Conservation (phyloP, 2,329 filamentous ascomycete species). For the Trichoderma sp. region DNA sequence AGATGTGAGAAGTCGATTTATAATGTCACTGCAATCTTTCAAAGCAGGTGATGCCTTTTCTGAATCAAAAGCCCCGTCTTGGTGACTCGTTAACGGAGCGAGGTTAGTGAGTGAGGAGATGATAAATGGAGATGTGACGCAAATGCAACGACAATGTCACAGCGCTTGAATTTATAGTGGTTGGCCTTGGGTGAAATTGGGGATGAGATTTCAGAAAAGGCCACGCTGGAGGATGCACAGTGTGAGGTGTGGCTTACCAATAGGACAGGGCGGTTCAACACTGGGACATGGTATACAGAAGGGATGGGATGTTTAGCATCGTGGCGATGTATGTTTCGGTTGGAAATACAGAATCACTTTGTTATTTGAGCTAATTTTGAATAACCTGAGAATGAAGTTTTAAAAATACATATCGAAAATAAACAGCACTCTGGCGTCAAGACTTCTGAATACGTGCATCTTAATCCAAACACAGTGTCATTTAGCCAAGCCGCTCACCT, state of each 20-base stretch:
- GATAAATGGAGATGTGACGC: not conserved
- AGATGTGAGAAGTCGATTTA: not conserved
- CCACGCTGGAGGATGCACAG: slow-evolving; percentile 36
- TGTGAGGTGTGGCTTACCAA: slow-evolving; percentile 19
- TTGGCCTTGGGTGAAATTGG: not conserved
- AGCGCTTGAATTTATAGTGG: slow-evolving; percentile 12
- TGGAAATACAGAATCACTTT: not conserved
- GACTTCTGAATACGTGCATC: not conserved
- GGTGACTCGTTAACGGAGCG: not conserved
- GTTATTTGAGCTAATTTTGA: not conserved
- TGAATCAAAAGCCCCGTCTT: too few species aligned
- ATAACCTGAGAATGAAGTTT: not conserved
- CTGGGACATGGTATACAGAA: not conserved
- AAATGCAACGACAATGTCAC: not conserved
- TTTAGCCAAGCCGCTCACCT: not conserved
- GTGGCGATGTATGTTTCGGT: not conserved
- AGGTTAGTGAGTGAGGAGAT: not conserved
- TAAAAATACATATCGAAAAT: too few species aligned
- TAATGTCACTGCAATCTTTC: not conserved
- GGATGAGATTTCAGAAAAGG: slow-evolving; percentile 35
- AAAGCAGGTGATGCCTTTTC: not conserved
- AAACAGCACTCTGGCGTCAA: not conserved
- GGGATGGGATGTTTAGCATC: not conserved
- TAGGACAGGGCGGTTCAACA: not conserved
- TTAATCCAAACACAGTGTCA: not conserved